Base-by-base conservation (phyloP, 2,329 filamentous ascomycete species). In the Pseudogymnoascus sp. region DNA sequence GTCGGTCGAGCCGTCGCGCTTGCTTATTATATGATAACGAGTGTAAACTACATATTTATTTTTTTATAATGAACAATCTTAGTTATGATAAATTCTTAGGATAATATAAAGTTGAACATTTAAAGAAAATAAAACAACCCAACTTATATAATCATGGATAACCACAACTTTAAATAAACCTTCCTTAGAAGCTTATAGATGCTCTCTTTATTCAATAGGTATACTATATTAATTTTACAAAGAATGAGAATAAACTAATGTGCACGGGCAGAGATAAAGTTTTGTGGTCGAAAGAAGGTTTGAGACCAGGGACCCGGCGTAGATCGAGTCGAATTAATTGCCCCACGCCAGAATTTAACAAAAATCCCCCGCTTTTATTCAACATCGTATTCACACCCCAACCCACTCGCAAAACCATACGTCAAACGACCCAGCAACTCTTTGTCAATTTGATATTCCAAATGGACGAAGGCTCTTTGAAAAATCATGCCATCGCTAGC, bases 401-500 rank as follows among this genome's bases (percentile, higher is more conserved):
- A 57, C 28, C 28, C 28, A 34, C 28, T 36, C 28, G 5, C 16
- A 57, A 57, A 57, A 19, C 11, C 28, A 36, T 21, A 34, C 51
- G 16, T 19, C 28, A 36, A 36, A 57, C 51, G 11, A 57, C 51
- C 16, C 6, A 3, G 28, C 16, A 11, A 36, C 28, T 57, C 51
- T 31, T 34, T 34, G 28, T 36, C 28, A 34, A 57, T 36, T 34
- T 41, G 36, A 61, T 41, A 61, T 61, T 64, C n/a, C 11, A 54
- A 61, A 21, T 57, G 39, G 62, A 39, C 10, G 62, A 36, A 62
- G 36, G 21, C 28, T 41, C 25, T 6, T 62, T 61, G 34, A 61
- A 48, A 37, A 61, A 31, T 1, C 23, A 61, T 61, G 51, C 10
- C 8, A 41, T 43, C 7, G 34, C 83, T 3, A 71, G 83, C 31